phyloP scores from a whole-genome alignment of 331 rosid species.

The Phaseolus coccineus region DNA sequence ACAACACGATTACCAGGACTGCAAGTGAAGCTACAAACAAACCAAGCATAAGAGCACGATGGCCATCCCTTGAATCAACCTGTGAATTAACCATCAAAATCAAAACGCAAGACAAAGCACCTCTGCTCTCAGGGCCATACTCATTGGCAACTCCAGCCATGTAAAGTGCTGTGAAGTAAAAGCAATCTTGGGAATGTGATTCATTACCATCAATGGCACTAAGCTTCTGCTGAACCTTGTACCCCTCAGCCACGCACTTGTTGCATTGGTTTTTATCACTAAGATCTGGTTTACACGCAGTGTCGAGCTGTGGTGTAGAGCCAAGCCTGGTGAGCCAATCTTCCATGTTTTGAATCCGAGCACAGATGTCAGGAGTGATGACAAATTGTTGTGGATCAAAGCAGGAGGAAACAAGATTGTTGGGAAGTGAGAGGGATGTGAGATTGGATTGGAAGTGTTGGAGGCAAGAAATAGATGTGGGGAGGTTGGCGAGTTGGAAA shows the following conservation, averaged over 20 bases:
- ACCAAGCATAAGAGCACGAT: slow-evolving; percentile 61
- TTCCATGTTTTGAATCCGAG: slow-evolving; percentile 51
- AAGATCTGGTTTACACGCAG: slow-evolving; percentile 68
- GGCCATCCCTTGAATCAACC: slow-evolving; percentile 41
- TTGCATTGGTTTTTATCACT: slow-evolving; percentile 54
- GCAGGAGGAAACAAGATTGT: slow-evolving; percentile 57
- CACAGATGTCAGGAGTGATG: slow-evolving; percentile 58
- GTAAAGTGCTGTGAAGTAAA: slow-evolving; percentile 65
- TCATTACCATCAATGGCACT: slow-evolving; percentile 61
- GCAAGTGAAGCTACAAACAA: slow-evolving; percentile 64
- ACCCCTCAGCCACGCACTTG: slow-evolving; percentile 57
- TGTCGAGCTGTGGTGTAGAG: slow-evolving; percentile 45
- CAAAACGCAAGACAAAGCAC: slow-evolving; percentile 64
- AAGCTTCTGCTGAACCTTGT: slow-evolving; percentile 44
- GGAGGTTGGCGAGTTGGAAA: slow-evolving; percentile 62
- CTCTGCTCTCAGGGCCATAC: slow-evolving; percentile 70
- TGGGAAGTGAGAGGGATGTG: slow-evolving; percentile 56
- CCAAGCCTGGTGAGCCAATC: slow-evolving; percentile 72
- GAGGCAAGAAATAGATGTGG: slow-evolving; percentile 71
- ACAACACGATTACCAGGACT: slow-evolving; percentile 55
- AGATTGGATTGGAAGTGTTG: slow-evolving; percentile 67
- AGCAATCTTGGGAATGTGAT: slow-evolving; percentile 70
- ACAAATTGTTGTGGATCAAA: slow-evolving; percentile 73
- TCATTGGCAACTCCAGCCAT: slow-evolving; percentile 84
- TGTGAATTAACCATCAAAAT: slow-evolving; percentile 44